These are phyloP conservation scores for Oryza rufipogon DNA, from an alignment of 176 grass and related monocot genomes.

Conservation along the genomic window DNA sequence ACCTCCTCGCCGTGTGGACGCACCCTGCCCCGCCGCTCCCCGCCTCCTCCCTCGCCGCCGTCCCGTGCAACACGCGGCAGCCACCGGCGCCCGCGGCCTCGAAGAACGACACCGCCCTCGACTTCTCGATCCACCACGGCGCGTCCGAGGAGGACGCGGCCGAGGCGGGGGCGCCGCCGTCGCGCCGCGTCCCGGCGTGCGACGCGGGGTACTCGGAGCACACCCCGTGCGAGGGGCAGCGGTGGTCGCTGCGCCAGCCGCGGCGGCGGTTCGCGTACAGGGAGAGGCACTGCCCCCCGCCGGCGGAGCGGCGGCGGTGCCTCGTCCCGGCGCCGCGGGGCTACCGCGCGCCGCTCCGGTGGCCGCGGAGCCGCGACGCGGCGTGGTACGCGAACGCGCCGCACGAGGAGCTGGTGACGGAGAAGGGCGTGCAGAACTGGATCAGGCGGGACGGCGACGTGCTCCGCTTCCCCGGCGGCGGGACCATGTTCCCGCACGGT, in stretches of 20 bases:
- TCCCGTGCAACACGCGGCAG: background rate
- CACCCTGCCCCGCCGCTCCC: background rate
- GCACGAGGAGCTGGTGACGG: constrained; percentile 31
- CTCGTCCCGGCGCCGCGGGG: constrained; percentile 30
- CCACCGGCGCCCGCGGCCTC: background rate
- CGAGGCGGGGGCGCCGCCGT: background rate
- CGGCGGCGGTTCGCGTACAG: constrained; percentile 30
- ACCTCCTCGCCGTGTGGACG: constrained; percentile 31
- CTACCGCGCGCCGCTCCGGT: constrained; percentile 33
- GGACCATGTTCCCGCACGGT: constrained; percentile 44
- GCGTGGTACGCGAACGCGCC: constrained; percentile 47
- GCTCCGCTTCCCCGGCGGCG: constrained; percentile 48
- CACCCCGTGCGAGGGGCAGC: constrained; percentile 49
- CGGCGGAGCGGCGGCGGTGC: constrained; percentile 23
- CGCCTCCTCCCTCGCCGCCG: constrained; percentile 10
- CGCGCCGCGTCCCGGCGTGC: constrained; percentile 31
- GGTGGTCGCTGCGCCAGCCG: constrained; percentile 14
- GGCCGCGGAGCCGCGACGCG: constrained; percentile 44
- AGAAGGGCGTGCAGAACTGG: constrained; percentile 49
- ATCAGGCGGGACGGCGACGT: constrained; percentile 27
- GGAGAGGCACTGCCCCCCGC: constrained; percentile 43
- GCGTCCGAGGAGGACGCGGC: background rate
- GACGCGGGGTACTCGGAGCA: constrained; percentile 4
- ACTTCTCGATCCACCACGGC: constrained; percentile 46
- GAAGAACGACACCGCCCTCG: constrained; percentile 33